Conservation (phyloP, 2,329 filamentous ascomycete genomes). For the Graphiopsis chlorocephala region DNA sequence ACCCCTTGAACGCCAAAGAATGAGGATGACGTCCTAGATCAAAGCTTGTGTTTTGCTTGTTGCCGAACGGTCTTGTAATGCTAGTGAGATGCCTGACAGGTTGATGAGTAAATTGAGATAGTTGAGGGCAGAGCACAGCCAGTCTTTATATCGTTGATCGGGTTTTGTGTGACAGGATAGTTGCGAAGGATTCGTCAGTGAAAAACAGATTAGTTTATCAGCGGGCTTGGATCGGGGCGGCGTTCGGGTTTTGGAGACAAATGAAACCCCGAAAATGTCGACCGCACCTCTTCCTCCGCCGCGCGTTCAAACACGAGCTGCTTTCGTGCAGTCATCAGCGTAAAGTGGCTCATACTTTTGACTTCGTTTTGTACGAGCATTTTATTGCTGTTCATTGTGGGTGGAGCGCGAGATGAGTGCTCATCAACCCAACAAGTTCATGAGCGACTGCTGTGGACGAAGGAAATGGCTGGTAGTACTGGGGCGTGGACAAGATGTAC, state of each 20-base stretch:
- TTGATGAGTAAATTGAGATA: not conserved
- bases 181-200: not conserved
- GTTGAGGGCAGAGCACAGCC: not conserved
- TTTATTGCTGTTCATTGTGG: not conserved
- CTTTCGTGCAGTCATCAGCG: not conserved
- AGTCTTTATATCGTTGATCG: not conserved
- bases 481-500: not conserved
- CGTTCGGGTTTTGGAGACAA: not conserved
- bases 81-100: not conserved
- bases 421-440: not conserved
- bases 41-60: constrained; percentile 14
- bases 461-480: not conserved
- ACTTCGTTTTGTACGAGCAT: not conserved
- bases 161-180: not conserved
- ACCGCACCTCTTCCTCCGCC: constrained; percentile 2
- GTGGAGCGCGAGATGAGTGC: not conserved
- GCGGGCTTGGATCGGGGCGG: constrained; percentile 5
- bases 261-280: constrained; percentile 5
- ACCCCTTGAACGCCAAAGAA: not conserved
- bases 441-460: not conserved
- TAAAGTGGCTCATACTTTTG: not conserved
- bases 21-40: constrained; percentile 11
- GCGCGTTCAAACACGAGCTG: not conserved
- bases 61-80: not conserved
- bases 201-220: not conserved